These are phyloP conservation scores for Chalciporus piperatus DNA, from an alignment of 768 basidiomycete species.

Conservation along the genomic window DNA sequence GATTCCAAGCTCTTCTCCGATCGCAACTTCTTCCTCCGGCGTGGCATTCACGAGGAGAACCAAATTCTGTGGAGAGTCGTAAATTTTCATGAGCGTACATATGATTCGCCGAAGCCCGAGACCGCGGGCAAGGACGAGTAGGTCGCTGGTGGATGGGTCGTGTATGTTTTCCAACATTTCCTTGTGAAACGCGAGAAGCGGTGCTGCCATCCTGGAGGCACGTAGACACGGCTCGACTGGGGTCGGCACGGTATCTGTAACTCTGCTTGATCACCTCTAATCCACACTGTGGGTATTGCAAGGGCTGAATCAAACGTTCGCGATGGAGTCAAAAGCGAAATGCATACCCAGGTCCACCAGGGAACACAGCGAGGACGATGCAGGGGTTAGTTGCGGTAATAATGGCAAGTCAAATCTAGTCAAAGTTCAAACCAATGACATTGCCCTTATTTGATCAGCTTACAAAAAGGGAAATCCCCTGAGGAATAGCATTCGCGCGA, in stretches of 20 bases:
- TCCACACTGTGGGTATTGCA: not conserved
- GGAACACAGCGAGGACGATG: too few relatives aligned
- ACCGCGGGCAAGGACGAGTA: conserved; percentile 83
- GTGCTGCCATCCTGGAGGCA: conserved; percentile 27
- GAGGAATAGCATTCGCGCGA: not conserved
- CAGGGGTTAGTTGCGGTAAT: too few relatives aligned
- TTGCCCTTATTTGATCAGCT: not conserved
- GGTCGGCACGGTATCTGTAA: not conserved
- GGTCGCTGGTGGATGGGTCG: conserved; percentile 70
- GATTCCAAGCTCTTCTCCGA: conserved; percentile 89
- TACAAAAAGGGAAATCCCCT: conserved; percentile 7
- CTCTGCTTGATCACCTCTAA: not conserved
- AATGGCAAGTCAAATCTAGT: too few relatives aligned
- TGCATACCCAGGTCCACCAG: too few relatives aligned
- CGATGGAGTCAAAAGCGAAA: too few relatives aligned
- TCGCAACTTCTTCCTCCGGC: conserved; percentile 84
- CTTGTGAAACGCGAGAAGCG: conserved; percentile 65
- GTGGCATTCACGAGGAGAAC: conserved; percentile 83
- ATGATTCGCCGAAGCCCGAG: conserved; percentile 82
- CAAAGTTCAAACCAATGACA: too few relatives aligned
- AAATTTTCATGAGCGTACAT: conserved; percentile 89
- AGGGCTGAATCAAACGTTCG: too few relatives aligned
- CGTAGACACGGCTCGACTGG: too few relatives aligned
- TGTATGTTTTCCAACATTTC: conserved; percentile 64
- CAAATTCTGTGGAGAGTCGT: conserved; percentile 80